Base-by-base conservation (phyloP, 768 basidiomycete genomes). In the Botryobasidium botryosum region DNA sequence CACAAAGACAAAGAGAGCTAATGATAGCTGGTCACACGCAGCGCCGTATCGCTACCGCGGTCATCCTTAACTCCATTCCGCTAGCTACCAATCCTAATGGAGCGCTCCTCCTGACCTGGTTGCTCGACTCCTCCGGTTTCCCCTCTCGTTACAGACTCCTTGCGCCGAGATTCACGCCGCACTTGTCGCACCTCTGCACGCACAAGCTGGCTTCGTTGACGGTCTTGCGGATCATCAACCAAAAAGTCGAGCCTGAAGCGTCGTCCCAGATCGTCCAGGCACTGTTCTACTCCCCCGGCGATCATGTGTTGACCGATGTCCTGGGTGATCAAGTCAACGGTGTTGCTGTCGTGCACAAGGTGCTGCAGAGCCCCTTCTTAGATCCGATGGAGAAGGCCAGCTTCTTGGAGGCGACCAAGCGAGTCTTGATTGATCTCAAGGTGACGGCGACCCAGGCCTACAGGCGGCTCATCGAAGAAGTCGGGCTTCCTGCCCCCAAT, bases 31-130 rank as follows among this genome's bases (percentile, higher is more conserved):
- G 17, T 33, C 13, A 8, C 13, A 24, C 21, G 6, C 52, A 68
- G 66, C 90, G 92, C 58, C 86, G 91, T 27, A 80, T 96, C 52
- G 90, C 90, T 7, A 85, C 87, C 6, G 82, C 91, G 17, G 68
- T 99, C 60, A 85, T 97, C 50, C 70, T 97, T 54, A 97, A 99
- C 66, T 92, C 91, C 5, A 94, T 97, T 46, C 91, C 92, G 25
- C 70, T 99, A 47, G 90, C 91, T 13, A 97, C 92, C 15, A 96
- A 94, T 58, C 88, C 92, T 7, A 99, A 99, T 55, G 94, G 94
- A 44, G 91, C 94, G 1, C 68, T 99, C 41, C 67, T 97, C 45
- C 65, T 99, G 45, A 97, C 91, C 10, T 99, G 94, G 94, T 70
- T 99, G 37, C 73, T 97, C 50, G 94, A 99, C 57, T 80, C 85